Conservation (phyloP, 495 filamentous ascomycete genomes). For the Talaromyces adpressus region DNA sequence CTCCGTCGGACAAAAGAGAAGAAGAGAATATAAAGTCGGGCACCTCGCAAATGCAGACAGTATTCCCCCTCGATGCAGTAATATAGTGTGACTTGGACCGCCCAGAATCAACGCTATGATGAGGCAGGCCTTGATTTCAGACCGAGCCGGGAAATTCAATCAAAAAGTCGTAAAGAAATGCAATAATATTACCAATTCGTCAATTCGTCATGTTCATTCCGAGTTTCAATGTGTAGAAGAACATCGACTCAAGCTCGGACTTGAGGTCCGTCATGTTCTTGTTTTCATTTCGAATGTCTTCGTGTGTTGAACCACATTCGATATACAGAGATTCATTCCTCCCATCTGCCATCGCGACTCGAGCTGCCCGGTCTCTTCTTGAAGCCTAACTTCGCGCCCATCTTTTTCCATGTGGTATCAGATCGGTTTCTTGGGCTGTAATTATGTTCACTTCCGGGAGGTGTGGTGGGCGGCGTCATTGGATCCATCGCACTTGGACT, state of each 20-base stretch:
- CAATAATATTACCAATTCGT: background rate
- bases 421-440: constrained; percentile 46
- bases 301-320: background rate
- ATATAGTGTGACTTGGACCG: background rate
- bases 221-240: background rate
- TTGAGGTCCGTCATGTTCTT: background rate
- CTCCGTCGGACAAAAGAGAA: background rate
- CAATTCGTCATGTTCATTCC: constrained; percentile 3
- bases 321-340: constrained; percentile 1
- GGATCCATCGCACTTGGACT: constrained; percentile 50
- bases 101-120: background rate
- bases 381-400: constrained; percentile 70
- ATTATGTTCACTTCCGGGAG: constrained; percentile 57
- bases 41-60: background rate
- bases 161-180: background rate
- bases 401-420: constrained; percentile 73
- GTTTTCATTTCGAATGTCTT: background rate
- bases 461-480: constrained; percentile 86
- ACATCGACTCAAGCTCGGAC: background rate
- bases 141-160: background rate
- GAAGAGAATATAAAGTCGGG: background rate
- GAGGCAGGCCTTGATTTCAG: background rate
- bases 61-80: background rate
- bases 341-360: constrained; percentile 20
- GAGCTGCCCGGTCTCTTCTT: constrained; percentile 46